Conservation (phyloP, 1,139 yeast genomes). For the Scheffersomyces illinoinensis region DNA sequence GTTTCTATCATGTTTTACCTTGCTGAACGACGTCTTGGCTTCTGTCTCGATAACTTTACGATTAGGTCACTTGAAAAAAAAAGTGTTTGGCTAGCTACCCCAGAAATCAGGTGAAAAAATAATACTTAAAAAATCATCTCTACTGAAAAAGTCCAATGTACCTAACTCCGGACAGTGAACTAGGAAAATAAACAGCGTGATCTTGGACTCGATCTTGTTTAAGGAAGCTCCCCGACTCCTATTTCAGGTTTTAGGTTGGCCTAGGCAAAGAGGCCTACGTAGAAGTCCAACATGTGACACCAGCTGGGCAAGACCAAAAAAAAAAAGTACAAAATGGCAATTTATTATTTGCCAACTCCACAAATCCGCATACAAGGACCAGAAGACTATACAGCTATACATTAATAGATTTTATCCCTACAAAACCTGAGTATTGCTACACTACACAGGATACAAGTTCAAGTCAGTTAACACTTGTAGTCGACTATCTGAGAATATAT, state of each 20-base stretch:
- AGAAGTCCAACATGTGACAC: not conserved
- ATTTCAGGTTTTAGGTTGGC: not conserved
- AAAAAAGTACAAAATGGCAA: no score
- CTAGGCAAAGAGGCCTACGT: not conserved
- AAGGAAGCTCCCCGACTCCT: not conserved
- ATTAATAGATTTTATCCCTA: not conserved
- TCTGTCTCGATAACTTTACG: not conserved
- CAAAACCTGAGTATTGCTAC: not conserved
- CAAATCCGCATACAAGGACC: not conserved
- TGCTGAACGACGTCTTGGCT: no score
- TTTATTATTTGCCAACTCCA: not conserved
- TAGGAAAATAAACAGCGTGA: not conserved
- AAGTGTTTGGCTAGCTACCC: not conserved
- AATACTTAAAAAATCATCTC: not conserved
- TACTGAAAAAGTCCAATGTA: not conserved
- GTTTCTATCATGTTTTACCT: not conserved
- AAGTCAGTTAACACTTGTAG: not conserved
- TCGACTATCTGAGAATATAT: not conserved
- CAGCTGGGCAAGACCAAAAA: not conserved
- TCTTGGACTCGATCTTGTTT: not conserved
- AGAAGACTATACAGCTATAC: not conserved
- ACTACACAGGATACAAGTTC: not conserved
- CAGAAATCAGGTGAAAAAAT: not conserved
- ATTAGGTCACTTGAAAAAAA: not conserved
- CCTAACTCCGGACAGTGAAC: not conserved